Evolutionary conservation across 1,139 yeast genomes (phyloP), one percentile per base, ranked within the genome.

Genomic region (Scheffersomyces insectosa): DNA sequence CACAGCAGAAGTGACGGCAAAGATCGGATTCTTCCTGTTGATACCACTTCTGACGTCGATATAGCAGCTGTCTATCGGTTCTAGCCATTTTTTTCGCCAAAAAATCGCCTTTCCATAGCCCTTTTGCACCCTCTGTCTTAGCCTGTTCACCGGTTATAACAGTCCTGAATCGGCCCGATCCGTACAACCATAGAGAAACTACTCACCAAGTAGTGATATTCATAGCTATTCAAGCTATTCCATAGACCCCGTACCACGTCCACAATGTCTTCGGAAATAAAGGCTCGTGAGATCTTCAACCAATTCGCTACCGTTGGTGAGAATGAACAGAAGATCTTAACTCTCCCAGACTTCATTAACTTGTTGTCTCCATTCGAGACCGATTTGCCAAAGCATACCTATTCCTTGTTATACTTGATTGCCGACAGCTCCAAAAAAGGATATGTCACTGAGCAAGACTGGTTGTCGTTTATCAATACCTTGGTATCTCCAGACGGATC

Each of bases 351-450:
- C 47, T 74, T 74, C 47, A 63, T 68, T 36, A 60, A 70, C 37
- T 60, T 74, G 41, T 62, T 74, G 48, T 63, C 77, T 15, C 79
- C 79, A 10, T 72, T 71, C 50, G 66, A 68, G 35, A 57, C 68
- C 33, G 79, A 74, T 52, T 59, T 73, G 37, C 74, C 77, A 10
- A 65, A 60, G 41, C 65, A 66, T 39, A 58, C 76, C 7, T 72
- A 65, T 45, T 63, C 77, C 3, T 62, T 85, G 47, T 77, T 85
- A 42, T 85, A 82, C 56, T 70, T 84, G 42, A 75, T 85, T 33
- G 82, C 88, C 23, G 93, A 85, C 59, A 72, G 73, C 43, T 75
- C 75, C 36, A 71, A 72, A 45, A 84, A 83, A 55, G 91, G 91
- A 1, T 83, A 72, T 51, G 66, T 85, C 39, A 75, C 75, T 34